Evolutionary conservation across 768 basidiomycete genomes (phyloP).

Genomic region (Lentinula aciculospora): DNA sequence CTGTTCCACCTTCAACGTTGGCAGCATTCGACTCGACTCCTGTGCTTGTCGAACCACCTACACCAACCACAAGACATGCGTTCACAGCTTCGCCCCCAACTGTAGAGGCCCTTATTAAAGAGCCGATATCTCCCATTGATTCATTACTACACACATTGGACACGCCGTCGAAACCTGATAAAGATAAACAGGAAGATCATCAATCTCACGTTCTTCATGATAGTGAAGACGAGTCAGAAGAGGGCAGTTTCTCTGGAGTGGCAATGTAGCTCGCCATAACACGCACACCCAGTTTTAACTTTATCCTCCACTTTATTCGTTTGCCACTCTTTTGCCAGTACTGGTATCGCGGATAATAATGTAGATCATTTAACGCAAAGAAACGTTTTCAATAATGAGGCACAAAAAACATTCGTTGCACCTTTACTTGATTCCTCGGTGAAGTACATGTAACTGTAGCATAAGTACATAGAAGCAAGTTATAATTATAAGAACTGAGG

Average conservation of each 20-base stretch:
- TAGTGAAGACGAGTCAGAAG: constrained; percentile 4
- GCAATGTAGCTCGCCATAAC: no score
- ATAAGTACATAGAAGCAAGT: background rate
- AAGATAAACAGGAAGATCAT: background rate
- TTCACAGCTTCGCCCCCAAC: background rate
- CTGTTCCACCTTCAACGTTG: constrained; percentile 9
- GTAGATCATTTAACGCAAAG: no score
- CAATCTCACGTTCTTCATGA: background rate
- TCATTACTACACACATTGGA: background rate
- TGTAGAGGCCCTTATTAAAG: background rate
- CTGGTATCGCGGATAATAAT: no score
- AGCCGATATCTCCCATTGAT: background rate
- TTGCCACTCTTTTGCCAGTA: no score
- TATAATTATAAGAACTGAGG: background rate
- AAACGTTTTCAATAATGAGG: no score
- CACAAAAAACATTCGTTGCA: background rate
- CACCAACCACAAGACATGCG: background rate
- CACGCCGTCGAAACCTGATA: background rate
- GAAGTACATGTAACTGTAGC: background rate
- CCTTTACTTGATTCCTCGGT: background rate
- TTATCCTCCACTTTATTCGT: no score
- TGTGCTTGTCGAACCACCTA: background rate
- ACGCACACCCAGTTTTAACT: background rate
- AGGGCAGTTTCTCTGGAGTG: background rate
- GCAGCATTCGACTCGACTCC: background rate